Base-by-base conservation (phyloP, 495 filamentous ascomycete species). In the Trichoderma reesei region DNA sequence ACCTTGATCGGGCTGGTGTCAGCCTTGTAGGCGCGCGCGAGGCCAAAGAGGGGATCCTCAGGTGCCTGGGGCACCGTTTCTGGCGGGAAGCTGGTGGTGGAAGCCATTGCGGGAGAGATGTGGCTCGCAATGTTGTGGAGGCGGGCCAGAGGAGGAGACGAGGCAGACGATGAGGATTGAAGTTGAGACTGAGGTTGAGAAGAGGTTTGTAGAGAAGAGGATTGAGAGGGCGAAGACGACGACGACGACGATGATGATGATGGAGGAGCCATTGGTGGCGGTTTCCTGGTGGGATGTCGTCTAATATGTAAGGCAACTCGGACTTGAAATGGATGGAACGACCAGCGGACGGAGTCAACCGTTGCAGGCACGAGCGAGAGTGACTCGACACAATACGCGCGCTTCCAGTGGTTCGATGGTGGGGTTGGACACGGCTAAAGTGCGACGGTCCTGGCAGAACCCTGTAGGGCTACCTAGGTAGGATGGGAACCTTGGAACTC, bases 31-130 rank as follows among this genome's bases (percentile, higher is more conserved):
- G 91, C 92, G 68, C 89, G 85, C 83, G 92, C 90, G 65, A 99
- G 77, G 46, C 94, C 92, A 71, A 99, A 99, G 68, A 99, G 83
- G 65, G 95, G 89, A 76, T 99, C 94, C 72, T 96, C 91, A 44
- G 95, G 92, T 59, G 95, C 94, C 70, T 92, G 86, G 68, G 93
- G 89, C 31, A 99, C 91, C 64, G 81, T 81, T 71, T 90, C 85
- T 63, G 88, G 77, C 44, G 86, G 82, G 77, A 98, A 98, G 62
- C 84, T 85, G 65, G 91, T 88, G 63, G 83, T 71, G 67, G 74
- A 71, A 68, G 60, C 60, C 61, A 63, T 63, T 42, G 68, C 38
- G 48, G 69, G 61, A 65, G 75, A 67, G 73, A 77, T 76, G 69
- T 76, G 74, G 60, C 71, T 72, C 66, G 75, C 72, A 66, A 77